phyloP scores from a whole-genome alignment of 129 eudicot species.

The Solidago caesia region DNA sequence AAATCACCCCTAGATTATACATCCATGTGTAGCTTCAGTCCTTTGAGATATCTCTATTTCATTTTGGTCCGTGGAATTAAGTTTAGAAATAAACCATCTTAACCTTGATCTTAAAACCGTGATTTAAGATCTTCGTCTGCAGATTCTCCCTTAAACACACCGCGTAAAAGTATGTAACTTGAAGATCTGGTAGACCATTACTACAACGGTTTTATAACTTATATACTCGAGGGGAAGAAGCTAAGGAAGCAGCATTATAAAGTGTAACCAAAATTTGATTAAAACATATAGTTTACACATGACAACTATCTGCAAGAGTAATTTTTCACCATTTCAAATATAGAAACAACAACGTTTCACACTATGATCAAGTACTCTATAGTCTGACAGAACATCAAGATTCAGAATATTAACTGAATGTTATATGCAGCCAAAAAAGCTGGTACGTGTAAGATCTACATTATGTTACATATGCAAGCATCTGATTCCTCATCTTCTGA shows the following conservation, averaged over 20 bases:
- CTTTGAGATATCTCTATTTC: not conserved
- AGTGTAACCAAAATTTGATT: not conserved
- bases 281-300: not conserved
- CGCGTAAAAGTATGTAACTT: too few species aligned
- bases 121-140: too few species aligned
- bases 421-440: conserved; percentile 21
- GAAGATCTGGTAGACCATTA: not conserved
- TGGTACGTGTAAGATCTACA: conserved; percentile 40
- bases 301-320: not conserved
- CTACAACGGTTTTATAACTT: not conserved
- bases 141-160: too few species aligned
- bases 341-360: conserved; percentile 18
- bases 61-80: too few species aligned
- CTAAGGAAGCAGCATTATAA: not conserved
- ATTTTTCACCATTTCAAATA: conserved; percentile 16
- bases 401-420: conserved; percentile 19
- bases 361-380: conserved; percentile 18
- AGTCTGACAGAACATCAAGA: conserved; percentile 4
- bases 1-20: not conserved
- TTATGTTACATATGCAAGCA: conserved; percentile 51
- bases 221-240: not conserved
- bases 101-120: too few species aligned
- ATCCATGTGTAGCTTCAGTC: not conserved
- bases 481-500: conserved; percentile 55
- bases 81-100: too few species aligned